These are phyloP conservation scores for Kodamaea leandrae DNA, from an alignment of 805 yeast genomes.

Conservation along the genomic window DNA sequence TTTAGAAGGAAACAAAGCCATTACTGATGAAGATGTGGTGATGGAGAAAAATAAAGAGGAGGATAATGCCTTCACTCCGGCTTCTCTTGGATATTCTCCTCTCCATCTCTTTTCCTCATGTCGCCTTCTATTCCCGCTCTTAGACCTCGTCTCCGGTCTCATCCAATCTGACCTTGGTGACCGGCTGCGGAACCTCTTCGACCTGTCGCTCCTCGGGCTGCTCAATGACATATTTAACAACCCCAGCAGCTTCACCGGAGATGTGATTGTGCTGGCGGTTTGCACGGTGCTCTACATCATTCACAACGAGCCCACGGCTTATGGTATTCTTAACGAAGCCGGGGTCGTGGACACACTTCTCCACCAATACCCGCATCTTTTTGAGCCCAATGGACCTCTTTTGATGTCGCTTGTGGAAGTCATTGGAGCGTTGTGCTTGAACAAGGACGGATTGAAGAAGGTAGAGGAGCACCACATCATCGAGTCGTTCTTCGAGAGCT, in stretches of 20 bases:
- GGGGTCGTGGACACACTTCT: constrained; percentile 65
- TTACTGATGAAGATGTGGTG: constrained; percentile 12
- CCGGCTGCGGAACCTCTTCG: constrained; percentile 78
- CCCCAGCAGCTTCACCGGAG: constrained; percentile 63
- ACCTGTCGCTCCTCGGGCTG: constrained; percentile 69
- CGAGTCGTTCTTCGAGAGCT: constrained; percentile 46
- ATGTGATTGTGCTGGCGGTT: constrained; percentile 57
- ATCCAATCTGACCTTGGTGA: constrained; percentile 79
- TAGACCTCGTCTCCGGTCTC: constrained; percentile 62
- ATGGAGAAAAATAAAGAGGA: constrained; percentile 23
- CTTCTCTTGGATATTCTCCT: too few species aligned
- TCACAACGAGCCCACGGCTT: constrained; percentile 90
- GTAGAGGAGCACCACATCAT: constrained; percentile 45
- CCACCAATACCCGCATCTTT: constrained; percentile 51
- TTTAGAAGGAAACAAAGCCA: constrained; percentile 49
- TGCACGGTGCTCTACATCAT: constrained; percentile 68
- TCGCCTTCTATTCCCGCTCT: constrained; percentile 33
- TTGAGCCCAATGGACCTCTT: constrained; percentile 58
- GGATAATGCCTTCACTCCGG: constrained; percentile 45
- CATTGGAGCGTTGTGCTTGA: constrained; percentile 80
- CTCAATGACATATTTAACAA: constrained; percentile 57
- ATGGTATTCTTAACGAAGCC: constrained; percentile 73
- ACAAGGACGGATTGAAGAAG: constrained; percentile 63
- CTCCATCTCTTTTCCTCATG: constrained; percentile 28
- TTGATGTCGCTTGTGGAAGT: constrained; percentile 65